phyloP scores from a whole-genome alignment of 257 asterid species.

The Cinchona pubescens region DNA sequence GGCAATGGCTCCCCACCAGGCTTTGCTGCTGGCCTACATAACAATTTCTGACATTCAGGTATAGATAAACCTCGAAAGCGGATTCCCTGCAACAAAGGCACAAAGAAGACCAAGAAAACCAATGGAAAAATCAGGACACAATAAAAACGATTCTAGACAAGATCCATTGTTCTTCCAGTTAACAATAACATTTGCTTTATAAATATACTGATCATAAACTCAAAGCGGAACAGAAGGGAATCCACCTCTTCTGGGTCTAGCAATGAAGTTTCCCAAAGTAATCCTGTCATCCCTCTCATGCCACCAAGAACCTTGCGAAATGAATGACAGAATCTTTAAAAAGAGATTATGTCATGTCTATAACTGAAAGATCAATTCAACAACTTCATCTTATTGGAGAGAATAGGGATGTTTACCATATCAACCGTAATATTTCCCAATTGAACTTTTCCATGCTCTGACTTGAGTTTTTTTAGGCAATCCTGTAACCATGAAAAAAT shows the following conservation, averaged over 20 bases:
- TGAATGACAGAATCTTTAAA: constrained; percentile 13
- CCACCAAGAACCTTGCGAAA: constrained; percentile 87
- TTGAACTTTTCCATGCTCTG: constrained; percentile 81
- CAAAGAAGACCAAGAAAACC: constrained; percentile 17
- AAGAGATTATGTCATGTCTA: not conserved
- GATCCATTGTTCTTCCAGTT: not conserved
- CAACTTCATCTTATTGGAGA: not conserved
- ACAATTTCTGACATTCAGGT: constrained; percentile 92
- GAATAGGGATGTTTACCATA: constrained; percentile 50
- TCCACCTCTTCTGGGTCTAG: constrained; percentile 97
- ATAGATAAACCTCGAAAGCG: constrained; percentile 93
- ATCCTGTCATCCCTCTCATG: constrained; percentile 99
- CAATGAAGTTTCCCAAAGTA: constrained; percentile 96
- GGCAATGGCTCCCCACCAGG: constrained; percentile 97
- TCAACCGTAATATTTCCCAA: constrained; percentile 83
- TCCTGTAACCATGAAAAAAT: constrained; percentile 40
- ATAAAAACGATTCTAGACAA: constrained; percentile 1
- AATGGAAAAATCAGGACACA: not conserved
- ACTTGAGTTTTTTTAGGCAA: constrained; percentile 69
- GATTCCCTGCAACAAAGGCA: constrained; percentile 66
- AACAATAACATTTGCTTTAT: constrained; percentile 12
- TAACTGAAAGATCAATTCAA: not conserved
- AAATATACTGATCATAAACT: constrained; percentile 4
- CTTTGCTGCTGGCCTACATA: constrained; percentile 86
- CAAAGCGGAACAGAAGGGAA: not conserved